Conservation (phyloP, 768 basidiomycete genomes). For the Phallus indusiatus region DNA sequence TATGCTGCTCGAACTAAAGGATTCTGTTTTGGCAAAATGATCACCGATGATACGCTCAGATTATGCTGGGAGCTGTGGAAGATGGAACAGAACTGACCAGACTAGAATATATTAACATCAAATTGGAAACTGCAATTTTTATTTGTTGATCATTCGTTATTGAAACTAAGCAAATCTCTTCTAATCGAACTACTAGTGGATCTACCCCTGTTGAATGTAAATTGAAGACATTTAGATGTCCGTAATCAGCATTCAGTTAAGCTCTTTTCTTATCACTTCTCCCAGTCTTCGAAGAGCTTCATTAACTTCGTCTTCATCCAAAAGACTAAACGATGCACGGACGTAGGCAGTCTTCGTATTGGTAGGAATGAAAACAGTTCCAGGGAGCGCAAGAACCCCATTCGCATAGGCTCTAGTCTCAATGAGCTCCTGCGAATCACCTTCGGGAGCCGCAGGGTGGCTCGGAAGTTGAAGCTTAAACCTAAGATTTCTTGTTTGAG, state of each 20-base stretch:
- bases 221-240: too few species aligned
- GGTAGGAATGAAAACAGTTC: constrained; percentile 70
- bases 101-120: too few species aligned
- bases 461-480: constrained; percentile 51
- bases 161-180: too few species aligned
- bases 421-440: constrained; percentile 68
- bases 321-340: constrained; percentile 72
- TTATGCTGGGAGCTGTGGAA: too few species aligned
- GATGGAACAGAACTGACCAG: too few species aligned
- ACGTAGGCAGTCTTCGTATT: constrained; percentile 64
- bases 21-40: too few species aligned
- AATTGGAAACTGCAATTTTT: too few species aligned
- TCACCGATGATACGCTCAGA: too few species aligned
- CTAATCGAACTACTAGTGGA: too few species aligned
- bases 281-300: constrained; percentile 60
- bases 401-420: constrained; percentile 63
- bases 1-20: too few species aligned
- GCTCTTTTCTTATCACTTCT: constrained; percentile 25
- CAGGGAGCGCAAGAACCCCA: constrained; percentile 87
- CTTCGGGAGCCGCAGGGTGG: constrained; percentile 25
- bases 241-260: background rate
- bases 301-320: constrained; percentile 57
- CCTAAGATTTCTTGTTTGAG: constrained; percentile 29
- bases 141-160: too few species aligned
- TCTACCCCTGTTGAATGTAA: too few species aligned